Percentiles rank a stretch among this genome's conserved stretches.
Evolutionary conservation across 768 basidiomycete species (phyloP).

Genomic region (Amanita fuliginea): DNA sequence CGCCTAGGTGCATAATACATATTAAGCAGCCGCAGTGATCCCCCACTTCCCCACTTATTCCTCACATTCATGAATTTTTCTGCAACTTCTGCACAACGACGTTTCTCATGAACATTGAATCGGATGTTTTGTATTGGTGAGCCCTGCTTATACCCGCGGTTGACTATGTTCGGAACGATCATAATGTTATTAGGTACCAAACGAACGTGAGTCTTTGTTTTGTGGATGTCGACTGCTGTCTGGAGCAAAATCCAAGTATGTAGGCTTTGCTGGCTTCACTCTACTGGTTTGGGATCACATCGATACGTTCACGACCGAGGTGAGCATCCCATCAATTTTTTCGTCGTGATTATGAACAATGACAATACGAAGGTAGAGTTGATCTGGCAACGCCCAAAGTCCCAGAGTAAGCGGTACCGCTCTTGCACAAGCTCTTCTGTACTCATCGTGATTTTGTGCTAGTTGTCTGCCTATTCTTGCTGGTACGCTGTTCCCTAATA

Average conservation of each 20-base stretch:
- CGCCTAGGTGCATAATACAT: neutral
- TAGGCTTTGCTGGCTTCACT: constrained; percentile 41
- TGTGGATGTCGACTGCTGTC: neutral
- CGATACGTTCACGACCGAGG: constrained; percentile 39
- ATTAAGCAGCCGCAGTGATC: neutral
- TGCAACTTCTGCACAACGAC: neutral
- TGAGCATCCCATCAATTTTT: constrained; percentile 7
- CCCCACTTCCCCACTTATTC: neutral
- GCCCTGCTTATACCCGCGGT: neutral
- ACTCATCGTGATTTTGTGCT: neutral
- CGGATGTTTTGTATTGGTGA: constrained; percentile 2
- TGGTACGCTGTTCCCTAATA: constrained; percentile 18
- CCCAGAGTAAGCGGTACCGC: constrained; percentile 25
- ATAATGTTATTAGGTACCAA: neutral
- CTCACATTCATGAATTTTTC: neutral
- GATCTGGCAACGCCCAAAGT: constrained; percentile 41
- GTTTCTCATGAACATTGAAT: neutral
- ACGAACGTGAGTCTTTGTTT: constrained; percentile 1
- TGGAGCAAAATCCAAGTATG: constrained; percentile 22
- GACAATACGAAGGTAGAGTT: constrained; percentile 28
- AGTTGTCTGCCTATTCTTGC: constrained; percentile 34
- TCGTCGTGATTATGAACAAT: neutral
- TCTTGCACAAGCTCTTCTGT: neutral
- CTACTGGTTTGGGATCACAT: constrained; percentile 47
- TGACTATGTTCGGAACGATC: neutral